These are phyloP conservation scores for Arctium lappa DNA, from an alignment of 129 eudicot species.

Conservation along the genomic window DNA sequence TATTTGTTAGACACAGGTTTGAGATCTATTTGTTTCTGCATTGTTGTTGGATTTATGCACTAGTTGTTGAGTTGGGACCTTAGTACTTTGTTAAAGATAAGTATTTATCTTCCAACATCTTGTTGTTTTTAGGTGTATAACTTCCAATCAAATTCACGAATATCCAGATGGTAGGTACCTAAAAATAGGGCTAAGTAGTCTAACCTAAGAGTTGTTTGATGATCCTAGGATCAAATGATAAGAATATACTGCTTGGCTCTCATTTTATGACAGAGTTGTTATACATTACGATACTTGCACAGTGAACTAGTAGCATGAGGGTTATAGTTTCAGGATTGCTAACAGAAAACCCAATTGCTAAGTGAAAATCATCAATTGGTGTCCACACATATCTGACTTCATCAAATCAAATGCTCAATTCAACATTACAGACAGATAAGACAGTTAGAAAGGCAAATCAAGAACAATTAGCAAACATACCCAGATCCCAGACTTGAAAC, in stretches of 20 bases:
- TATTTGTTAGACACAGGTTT: not conserved
- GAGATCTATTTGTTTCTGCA: not conserved
- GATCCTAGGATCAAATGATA: not conserved
- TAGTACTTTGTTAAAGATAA: not conserved
- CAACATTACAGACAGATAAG: not conserved
- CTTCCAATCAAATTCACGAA: not conserved
- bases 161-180: not conserved
- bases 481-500: constrained; percentile 99
- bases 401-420: not conserved
- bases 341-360: not conserved
- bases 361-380: not conserved
- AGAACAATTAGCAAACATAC: constrained; percentile 41
- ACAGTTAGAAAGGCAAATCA: not conserved
- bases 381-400: not conserved
- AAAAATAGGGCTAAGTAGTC: not conserved
- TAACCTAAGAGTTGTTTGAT: not conserved
- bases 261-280: not conserved
- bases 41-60: not conserved
- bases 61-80: not conserved
- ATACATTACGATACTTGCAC: not conserved
- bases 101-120: not conserved
- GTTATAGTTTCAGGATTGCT: not conserved
- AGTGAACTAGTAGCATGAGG: not conserved
- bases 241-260: not conserved
- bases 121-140: not conserved